These are phyloP conservation scores for Macrophomina tecta DNA, from an alignment of 2,329 filamentous ascomycete genomes.

Conservation along the genomic window DNA sequence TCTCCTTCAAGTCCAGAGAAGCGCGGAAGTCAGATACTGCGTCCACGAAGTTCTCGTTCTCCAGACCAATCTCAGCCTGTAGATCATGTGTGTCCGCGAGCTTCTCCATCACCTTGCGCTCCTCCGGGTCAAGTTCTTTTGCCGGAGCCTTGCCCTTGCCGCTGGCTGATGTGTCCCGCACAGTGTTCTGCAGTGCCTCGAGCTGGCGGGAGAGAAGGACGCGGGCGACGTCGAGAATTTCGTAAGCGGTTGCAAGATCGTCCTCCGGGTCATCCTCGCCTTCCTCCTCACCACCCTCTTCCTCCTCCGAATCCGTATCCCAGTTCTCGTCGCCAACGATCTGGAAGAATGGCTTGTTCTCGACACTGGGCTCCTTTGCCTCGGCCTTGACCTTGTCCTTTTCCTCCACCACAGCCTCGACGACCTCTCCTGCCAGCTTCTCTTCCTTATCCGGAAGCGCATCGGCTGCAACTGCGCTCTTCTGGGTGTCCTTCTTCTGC, in stretches of 20 bases:
- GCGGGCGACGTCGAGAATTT: constrained; percentile 68
- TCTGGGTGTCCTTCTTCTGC: constrained; percentile 51
- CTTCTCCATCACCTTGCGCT: constrained; percentile 76
- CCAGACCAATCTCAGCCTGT: constrained; percentile 93
- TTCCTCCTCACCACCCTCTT: constrained; percentile 57
- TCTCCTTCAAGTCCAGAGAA: constrained; percentile 77
- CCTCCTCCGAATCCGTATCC: constrained; percentile 75
- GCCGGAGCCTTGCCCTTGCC: constrained; percentile 54
- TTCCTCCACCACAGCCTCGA: constrained; percentile 49
- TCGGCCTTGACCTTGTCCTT: constrained; percentile 51
- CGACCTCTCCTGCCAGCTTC: constrained; percentile 51
- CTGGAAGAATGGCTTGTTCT: constrained; percentile 83
- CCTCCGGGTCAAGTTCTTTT: constrained; percentile 40
- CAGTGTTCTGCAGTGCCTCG: constrained; percentile 44
- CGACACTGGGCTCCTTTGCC: constrained; percentile 46
- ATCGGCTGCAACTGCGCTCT: constrained; percentile 36
- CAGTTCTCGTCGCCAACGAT: constrained; percentile 96
- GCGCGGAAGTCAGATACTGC: constrained; percentile 85
- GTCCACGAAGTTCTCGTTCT: constrained; percentile 89
- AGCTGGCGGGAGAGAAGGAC: constrained; percentile 65
- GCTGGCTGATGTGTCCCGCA: constrained; percentile 42
- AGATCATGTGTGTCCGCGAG: constrained; percentile 93
- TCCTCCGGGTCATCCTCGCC: constrained; percentile 60
- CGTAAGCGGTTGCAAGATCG: constrained; percentile 68
- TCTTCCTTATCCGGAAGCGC: constrained; percentile 43